These are phyloP conservation scores for Nakazawaea molendinolei DNA, from an alignment of 805 yeast genomes.

Conservation along the genomic window DNA sequence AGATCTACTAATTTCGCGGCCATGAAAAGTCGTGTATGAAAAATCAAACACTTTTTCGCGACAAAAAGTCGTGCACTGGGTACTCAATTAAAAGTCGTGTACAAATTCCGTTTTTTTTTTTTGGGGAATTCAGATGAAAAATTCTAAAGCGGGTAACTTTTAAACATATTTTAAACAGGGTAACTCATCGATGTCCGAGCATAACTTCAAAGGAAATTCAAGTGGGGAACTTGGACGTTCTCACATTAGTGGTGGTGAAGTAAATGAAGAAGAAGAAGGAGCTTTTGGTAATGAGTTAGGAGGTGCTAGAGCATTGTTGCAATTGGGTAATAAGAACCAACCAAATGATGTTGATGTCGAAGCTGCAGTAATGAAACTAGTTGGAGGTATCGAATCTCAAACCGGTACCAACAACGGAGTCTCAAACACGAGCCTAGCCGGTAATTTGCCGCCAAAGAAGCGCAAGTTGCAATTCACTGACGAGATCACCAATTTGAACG, in stretches of 20 bases:
- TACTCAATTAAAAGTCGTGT: too few species aligned
- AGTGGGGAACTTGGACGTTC: neutral
- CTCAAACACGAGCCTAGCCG: neutral
- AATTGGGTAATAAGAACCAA: slow-evolving; percentile 16
- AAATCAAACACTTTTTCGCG: too few species aligned
- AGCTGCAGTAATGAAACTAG: slow-evolving; percentile 71
- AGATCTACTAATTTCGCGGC: too few species aligned
- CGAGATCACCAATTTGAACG: slow-evolving; percentile 37
- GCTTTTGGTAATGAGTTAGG: slow-evolving; percentile 19
- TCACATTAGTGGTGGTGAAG: slow-evolving; percentile 2
- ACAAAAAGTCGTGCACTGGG: too few species aligned
- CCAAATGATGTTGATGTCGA: slow-evolving; percentile 43
- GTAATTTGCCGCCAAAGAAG: slow-evolving; percentile 15
- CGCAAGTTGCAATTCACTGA: slow-evolving; percentile 28
- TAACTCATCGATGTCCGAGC: slow-evolving; percentile 12
- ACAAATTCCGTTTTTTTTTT: too few species aligned
- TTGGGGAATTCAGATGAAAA: too few species aligned
- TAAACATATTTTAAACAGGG: slow-evolving; percentile 17
- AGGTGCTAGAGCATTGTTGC: slow-evolving; percentile 22
- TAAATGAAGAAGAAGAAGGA: slow-evolving; percentile 4
- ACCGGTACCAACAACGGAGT: slow-evolving; percentile 1
- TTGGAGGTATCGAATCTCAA: slow-evolving; percentile 47
- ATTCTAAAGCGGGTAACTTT: slow-evolving; percentile 11
- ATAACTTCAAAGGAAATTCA: neutral
- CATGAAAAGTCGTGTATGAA: too few species aligned